phyloP scores from a whole-genome alignment of 306 rosid genomes.

The Rosa chinensis region DNA sequence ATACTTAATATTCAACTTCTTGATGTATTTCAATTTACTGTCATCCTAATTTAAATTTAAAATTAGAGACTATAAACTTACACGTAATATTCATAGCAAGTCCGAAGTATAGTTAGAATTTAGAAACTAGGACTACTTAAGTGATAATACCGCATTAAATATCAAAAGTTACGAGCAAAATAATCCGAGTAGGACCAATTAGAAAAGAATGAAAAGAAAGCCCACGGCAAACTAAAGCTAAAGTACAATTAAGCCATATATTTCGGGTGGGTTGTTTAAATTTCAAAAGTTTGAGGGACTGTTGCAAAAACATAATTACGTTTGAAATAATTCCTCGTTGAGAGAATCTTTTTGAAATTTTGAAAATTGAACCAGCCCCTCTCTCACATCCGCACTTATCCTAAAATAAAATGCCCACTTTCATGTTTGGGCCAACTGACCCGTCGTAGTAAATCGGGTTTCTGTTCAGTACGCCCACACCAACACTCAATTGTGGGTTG shows the following conservation, averaged over 20 bases:
- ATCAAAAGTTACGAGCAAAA: background rate
- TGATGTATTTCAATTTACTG: too few relatives aligned
- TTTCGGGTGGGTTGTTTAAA: background rate
- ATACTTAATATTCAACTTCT: too few relatives aligned
- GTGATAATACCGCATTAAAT: background rate
- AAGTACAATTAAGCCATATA: background rate
- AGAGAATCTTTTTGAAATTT: constrained; percentile 46
- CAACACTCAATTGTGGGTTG: too few relatives aligned
- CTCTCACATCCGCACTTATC: background rate
- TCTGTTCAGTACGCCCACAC: too few relatives aligned
- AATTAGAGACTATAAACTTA: too few relatives aligned
- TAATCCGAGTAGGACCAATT: background rate
- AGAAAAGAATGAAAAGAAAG: too few relatives aligned
- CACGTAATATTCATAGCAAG: too few relatives aligned
- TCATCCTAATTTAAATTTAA: too few relatives aligned
- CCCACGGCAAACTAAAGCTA: background rate
- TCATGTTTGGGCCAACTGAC: background rate
- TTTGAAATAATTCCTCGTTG: constrained; percentile 24
- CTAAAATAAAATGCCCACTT: too few relatives aligned
- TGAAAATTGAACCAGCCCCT: constrained; percentile 19
- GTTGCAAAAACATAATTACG: background rate
- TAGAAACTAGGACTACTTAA: background rate
- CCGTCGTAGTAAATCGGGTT: background rate
- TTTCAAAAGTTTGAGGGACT: background rate
- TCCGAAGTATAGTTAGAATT: too few relatives aligned